Evolutionary conservation across 306 rosid species (phyloP), one percentile per base, ranked within the genome.

Genomic region (Styphnolobium japonicum): DNA sequence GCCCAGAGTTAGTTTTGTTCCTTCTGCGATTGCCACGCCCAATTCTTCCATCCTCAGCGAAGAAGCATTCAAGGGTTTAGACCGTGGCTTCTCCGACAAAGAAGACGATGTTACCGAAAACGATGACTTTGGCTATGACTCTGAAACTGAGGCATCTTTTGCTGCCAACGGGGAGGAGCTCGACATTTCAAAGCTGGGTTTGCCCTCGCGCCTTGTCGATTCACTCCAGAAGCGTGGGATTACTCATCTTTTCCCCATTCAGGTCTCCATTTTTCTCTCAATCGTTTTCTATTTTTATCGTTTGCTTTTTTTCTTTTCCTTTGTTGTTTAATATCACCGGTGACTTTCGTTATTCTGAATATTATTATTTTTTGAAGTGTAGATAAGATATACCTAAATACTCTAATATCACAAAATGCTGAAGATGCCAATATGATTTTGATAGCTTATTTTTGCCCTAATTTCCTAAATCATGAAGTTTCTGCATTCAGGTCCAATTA

Each of bases 31-130:
- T 65, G 98, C 97, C 6, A 86, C 98, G 2, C 96, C 98, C 12
- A 95, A 95, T 78, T 94, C 98, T 73, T 92, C 98, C 12, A 88
- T 92, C 72, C 95, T 95, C 0, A 95, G 98, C 33, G 97, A 95
- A 68, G 98, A 92, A 82, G 98, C 98, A 12, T 95, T 95, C 70
- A 86, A 86, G 80, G 90, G 95, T 0, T 53, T 91, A 2, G 93
- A 86, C 10, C 22, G 64, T 33, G 90, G 53, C 12, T 93, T 91
- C 60, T 18, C 85, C 0, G 69, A 55, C 19, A 14, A 82, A 25
- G 89, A 86, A 75, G 81, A 75, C 74, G 88, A 58, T 7, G 55
- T 55, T 21, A 49, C 58, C 1, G 82, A 22, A 16, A 43, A 42
- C 78, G 68, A 72, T 0, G 89, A 78, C 4, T 77, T 73, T 15